Percentiles rank a stretch among this genome's conserved stretches.
phyloP scores from a whole-genome alignment of 2,329 filamentous ascomycete species.

The Gnomoniopsis smithogilvyi region DNA sequence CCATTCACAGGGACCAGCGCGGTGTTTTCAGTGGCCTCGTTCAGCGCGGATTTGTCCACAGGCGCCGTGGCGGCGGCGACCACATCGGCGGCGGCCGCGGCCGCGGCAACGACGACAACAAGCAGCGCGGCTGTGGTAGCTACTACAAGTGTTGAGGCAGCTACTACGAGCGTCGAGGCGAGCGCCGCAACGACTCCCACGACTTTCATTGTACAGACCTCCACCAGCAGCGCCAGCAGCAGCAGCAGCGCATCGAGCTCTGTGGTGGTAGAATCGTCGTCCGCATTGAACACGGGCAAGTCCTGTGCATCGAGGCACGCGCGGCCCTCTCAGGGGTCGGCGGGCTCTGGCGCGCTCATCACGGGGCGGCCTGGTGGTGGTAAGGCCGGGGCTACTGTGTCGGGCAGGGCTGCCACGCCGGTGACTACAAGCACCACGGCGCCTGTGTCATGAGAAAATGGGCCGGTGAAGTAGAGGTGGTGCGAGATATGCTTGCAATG shows the following conservation, averaged over 20 bases:
- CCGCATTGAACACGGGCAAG: too few relatives aligned
- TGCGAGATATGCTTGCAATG: too few relatives aligned
- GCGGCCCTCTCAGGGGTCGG: too few relatives aligned
- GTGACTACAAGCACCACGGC: too few relatives aligned
- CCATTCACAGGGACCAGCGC: slow-evolving; percentile 46
- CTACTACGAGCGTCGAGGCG: neutral
- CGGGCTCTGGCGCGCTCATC: too few relatives aligned
- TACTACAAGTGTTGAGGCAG: neutral
- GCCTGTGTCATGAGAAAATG: too few relatives aligned
- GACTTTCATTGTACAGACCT: neutral
- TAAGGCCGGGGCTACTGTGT: too few relatives aligned
- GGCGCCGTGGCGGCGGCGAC: neutral
- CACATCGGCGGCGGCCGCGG: neutral
- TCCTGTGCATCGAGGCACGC: too few relatives aligned
- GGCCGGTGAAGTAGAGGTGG: too few relatives aligned
- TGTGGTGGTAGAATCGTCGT: neutral
- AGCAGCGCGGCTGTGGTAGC: neutral
- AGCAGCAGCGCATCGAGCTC: neutral
- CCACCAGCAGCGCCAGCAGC: neutral
- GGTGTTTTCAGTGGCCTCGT: slow-evolving; percentile 14
- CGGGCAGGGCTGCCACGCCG: too few relatives aligned
- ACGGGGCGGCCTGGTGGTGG: too few relatives aligned
- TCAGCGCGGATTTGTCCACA: slow-evolving; percentile 1
- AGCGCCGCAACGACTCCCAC: neutral
- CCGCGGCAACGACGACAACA: neutral